Conservation (phyloP, 495 filamentous ascomycete species). For the Friedmanniomyces simplex region DNA sequence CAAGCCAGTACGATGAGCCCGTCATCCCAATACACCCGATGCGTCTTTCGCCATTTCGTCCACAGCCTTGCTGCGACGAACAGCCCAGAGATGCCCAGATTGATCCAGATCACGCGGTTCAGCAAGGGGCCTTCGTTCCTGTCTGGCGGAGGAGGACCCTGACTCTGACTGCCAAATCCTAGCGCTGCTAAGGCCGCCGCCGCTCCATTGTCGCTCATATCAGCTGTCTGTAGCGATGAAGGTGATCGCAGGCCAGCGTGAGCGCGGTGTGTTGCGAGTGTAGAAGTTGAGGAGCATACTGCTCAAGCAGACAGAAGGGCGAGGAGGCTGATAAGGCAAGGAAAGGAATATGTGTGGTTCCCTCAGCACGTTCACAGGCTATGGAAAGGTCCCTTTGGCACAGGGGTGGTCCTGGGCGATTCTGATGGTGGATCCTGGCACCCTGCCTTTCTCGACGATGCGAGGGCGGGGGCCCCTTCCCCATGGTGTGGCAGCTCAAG, state of each 20-base stretch:
- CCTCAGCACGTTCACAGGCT: too few species aligned
- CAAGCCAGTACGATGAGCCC: constrained; percentile 7
- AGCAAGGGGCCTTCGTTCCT: background rate
- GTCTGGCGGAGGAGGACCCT: background rate
- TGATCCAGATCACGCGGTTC: constrained; percentile 4
- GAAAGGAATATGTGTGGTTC: too few species aligned
- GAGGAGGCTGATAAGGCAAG: too few species aligned
- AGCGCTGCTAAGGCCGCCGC: background rate
- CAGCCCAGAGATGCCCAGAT: constrained; percentile 5
- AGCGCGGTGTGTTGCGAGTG: background rate
- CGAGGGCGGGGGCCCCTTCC: too few species aligned
- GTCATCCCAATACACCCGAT: constrained; percentile 16
- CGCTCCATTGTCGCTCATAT: background rate
- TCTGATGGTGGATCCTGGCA: too few species aligned
- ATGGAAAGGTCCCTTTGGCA: too few species aligned
- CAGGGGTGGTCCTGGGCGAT: too few species aligned
- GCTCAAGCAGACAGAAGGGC: too few species aligned
- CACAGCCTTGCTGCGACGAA: constrained; percentile 3
- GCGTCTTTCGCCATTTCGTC: constrained; percentile 9
- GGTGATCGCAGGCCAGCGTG: background rate
- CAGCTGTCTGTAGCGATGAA: background rate
- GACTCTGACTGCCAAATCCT: background rate
- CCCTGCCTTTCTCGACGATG: too few species aligned
- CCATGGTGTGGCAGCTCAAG: too few species aligned
- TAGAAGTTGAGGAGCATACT: background rate